Evolutionary conservation across 441 rosid genomes (phyloP).

Genomic region (Erodium moschatum): DNA sequence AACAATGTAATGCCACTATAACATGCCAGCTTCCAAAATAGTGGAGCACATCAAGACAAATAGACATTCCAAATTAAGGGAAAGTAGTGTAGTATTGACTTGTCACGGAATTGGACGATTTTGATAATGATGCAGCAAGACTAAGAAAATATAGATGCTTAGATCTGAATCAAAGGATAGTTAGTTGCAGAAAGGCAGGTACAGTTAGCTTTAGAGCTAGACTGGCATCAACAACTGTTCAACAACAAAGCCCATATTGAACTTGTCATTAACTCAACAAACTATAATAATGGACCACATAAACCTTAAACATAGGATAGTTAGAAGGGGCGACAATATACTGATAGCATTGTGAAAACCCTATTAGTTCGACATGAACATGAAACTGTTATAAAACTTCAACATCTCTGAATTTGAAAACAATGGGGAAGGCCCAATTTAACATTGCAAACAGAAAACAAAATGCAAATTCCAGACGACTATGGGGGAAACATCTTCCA

Average conservation of each 20-base stretch:
- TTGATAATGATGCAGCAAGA: neutral
- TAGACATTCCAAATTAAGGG: neutral
- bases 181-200: neutral
- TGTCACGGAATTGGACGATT: neutral
- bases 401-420: neutral
- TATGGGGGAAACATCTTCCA: neutral
- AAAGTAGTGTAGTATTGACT: neutral
- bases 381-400: neutral
- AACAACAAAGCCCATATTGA: neutral
- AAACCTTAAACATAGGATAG: neutral
- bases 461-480: neutral
- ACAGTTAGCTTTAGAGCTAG: neutral
- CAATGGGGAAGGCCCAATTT: neutral
- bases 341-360: no score
- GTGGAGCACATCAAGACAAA: neutral
- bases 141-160: neutral
- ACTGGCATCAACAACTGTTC: neutral
- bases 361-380: neutral
- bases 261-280: neutral
- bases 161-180: neutral
- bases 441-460: neutral
- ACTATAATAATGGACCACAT: neutral
- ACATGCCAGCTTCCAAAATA: neutral
- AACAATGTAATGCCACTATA: neutral
- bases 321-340: neutral